These are phyloP conservation scores for Crithidia sp. DNA, from an alignment of 208 protist genomes.

Conservation along the genomic window DNA sequence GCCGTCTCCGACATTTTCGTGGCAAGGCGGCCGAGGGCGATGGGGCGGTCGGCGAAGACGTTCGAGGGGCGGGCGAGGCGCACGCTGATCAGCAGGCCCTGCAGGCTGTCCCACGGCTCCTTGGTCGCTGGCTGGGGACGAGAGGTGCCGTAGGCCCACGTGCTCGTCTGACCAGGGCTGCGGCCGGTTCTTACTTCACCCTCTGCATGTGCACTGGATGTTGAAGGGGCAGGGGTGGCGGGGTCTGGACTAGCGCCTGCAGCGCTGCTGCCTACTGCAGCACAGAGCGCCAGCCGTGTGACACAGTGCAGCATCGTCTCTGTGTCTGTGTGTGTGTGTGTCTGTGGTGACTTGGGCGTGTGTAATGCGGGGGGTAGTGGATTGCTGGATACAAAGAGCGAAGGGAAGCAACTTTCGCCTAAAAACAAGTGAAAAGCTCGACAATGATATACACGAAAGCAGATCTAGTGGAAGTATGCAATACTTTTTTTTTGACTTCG, in stretches of 20 bases:
- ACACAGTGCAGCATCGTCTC: conserved; percentile 11
- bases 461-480: no score
- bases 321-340: background rate
- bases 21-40: conserved; percentile 60
- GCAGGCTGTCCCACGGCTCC: conserved; percentile 50
- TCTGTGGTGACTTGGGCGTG: background rate
- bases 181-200: background rate
- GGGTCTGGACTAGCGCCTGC: background rate
- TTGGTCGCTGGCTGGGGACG: conserved; percentile 24
- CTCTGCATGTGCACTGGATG: background rate
- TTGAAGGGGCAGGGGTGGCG: background rate
- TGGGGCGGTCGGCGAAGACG: conserved; percentile 58
- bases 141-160: conserved; percentile 10
- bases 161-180: conserved; percentile 9
- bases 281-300: conserved; percentile 12
- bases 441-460: no score
- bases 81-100: conserved; percentile 60
- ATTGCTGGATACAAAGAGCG: no score
- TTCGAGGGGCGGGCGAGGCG: conserved; percentile 48
- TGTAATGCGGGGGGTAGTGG: background rate
- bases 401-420: no score
- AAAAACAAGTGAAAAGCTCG: no score
- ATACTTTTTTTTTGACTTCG: no score
- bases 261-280: background rate
- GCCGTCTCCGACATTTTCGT: conserved; percentile 48